phyloP scores from a whole-genome alignment of 768 basidiomycete species.

The Grammothele lineata region DNA sequence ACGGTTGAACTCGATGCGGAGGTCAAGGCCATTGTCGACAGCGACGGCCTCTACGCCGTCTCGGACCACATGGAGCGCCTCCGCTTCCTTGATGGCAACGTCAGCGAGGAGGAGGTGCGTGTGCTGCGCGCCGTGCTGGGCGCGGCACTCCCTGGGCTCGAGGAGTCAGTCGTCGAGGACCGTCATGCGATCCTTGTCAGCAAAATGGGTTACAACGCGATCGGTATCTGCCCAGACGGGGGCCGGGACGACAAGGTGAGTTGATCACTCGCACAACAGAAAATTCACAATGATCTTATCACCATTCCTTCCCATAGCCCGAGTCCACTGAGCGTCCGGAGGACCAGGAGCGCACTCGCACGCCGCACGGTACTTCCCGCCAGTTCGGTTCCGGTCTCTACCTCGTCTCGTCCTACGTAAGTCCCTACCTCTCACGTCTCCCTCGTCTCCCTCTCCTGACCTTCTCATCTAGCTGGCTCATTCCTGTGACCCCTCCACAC shows the following conservation, averaged over 20 bases:
- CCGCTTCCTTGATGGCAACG: slow-evolving; percentile 55
- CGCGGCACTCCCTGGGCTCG: slow-evolving; percentile 64
- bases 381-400: slow-evolving; percentile 79
- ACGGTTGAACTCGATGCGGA: slow-evolving; percentile 20
- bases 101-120: slow-evolving; percentile 44
- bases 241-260: slow-evolving; percentile 71
- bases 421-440: slow-evolving; percentile 14
- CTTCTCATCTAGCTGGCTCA: slow-evolving; percentile 50
- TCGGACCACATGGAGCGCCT: slow-evolving; percentile 77
- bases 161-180: slow-evolving; percentile 64
- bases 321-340: slow-evolving; percentile 52
- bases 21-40: slow-evolving; percentile 35
- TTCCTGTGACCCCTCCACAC: slow-evolving; percentile 67
- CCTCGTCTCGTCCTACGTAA: slow-evolving; percentile 68
- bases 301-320: slow-evolving; percentile 38
- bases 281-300: too few species aligned
- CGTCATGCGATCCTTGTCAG: slow-evolving; percentile 57
- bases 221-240: slow-evolving; percentile 62
- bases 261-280: too few species aligned
- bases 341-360: slow-evolving; percentile 70
- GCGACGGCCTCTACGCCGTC: slow-evolving; percentile 56
- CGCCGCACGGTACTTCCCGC: slow-evolving; percentile 67
- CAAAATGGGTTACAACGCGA: slow-evolving; percentile 74
- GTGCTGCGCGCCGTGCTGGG: slow-evolving; percentile 52
- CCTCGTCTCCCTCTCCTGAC: not conserved